Evolutionary conservation across 192 early-diverging fungal species (phyloP), one percentile per base, ranked within the genome.

Genomic region (Jimgerdemannia flammicorona): DNA sequence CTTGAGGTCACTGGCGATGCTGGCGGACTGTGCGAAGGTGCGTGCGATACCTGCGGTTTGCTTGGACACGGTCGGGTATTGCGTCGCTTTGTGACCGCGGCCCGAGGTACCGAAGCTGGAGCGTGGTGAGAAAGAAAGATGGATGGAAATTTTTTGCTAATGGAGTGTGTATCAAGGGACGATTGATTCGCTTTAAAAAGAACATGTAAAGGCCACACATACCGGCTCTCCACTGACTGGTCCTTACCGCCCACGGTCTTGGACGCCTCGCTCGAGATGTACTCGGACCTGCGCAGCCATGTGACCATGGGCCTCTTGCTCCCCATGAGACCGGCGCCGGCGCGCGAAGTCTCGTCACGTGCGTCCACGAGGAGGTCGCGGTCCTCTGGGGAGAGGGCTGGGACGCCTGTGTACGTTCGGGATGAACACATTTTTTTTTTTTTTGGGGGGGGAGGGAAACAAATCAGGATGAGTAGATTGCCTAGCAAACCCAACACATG

Each of bases 271-370:
- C 79, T 73, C 29, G 79, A 80, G 75, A 87, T 87, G 67, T 87
- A 87, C 69, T 87, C 86, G 17, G 86, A 86, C 10, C 86, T 81
- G n/a, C 86, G 84, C 20, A 87, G 69, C 86, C 86, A 87, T 2
- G 86, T 81, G 2, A 87, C 86, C 19, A 77, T 75, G 20, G 82
- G 78, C 59, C 76, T 59, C 4, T 74, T 75, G 43, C 77, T 75
- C 67, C 70, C 76, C 20, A 70, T 70, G 4, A 77, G 73, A 14
- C 54, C 78, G 4, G 69, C 76, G 4, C 43, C 42, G 10, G 54
- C 70, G 19, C 67, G 67, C 41, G 64, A 64, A 39, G 66, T 70
- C 71, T 78, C 80, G 63, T 42, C 29, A 4, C 72, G 75, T 14
- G 68, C 67, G 19, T 73, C 78, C 64, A 83, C 72, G 2, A 83